These are phyloP conservation scores for Fusarium sp. DNA, from an alignment of 2,329 filamentous ascomycete species.

Conservation along the genomic window DNA sequence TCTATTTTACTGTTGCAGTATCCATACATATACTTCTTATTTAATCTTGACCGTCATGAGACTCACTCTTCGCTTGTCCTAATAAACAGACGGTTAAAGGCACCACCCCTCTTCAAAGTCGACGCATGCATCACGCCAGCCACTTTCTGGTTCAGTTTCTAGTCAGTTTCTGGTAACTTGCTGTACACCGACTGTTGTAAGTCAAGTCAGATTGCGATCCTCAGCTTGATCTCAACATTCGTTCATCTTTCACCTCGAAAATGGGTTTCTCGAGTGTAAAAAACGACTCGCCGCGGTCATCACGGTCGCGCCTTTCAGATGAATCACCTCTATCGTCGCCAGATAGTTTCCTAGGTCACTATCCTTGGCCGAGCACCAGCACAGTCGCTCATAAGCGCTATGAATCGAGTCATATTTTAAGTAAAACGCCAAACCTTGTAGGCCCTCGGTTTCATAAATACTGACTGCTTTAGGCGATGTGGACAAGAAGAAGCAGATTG, in stretches of 20 bases:
- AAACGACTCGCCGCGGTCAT: constrained; percentile 24
- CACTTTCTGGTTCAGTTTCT: neutral
- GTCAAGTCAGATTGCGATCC: neutral
- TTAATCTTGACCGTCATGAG: constrained; percentile 14
- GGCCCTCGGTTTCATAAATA: neutral
- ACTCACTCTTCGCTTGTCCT: constrained; percentile 17
- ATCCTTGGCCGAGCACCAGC: constrained; percentile 32
- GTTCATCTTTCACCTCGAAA: neutral
- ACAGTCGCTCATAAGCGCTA: constrained; percentile 22
- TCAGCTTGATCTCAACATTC: constrained; percentile 5
- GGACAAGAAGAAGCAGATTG: constrained; percentile 18
- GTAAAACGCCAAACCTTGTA: constrained; percentile 3
- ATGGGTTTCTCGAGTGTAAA: constrained; percentile 16
- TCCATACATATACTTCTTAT: neutral
- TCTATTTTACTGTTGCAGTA: neutral
- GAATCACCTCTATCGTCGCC: constrained; percentile 23
- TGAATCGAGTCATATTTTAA: constrained; percentile 19
- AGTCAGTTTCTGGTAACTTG: neutral
- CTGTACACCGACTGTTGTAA: constrained; percentile 27
- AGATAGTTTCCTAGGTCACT: constrained; percentile 29
- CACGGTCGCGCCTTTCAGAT: constrained; percentile 25
- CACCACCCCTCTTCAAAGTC: constrained; percentile 16
- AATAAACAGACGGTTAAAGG: constrained; percentile 19
- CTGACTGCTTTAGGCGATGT: constrained; percentile 14
- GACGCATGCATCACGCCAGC: constrained; percentile 31